Conservation (phyloP, 805 yeast genomes). For the Komagataella kurtzmanii region DNA sequence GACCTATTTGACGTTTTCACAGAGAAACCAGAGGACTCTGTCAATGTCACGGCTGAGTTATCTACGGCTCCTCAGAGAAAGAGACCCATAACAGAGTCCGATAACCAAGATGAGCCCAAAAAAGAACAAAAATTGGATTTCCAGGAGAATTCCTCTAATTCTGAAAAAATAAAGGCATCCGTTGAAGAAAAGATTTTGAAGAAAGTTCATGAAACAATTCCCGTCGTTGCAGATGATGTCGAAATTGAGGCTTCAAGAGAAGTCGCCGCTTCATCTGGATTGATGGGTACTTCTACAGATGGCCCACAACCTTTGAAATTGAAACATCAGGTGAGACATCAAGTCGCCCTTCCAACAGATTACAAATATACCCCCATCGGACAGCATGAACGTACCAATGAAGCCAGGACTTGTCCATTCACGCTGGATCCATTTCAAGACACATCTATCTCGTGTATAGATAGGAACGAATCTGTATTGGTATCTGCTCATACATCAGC, state of each 20-base stretch:
- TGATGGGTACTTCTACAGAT: slow-evolving; percentile 27
- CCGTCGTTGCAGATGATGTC: slow-evolving; percentile 75
- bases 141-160: slow-evolving; percentile 15
- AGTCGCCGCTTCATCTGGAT: slow-evolving; percentile 70
- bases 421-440: slow-evolving; percentile 95
- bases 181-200: slow-evolving; percentile 21
- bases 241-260: slow-evolving; percentile 86
- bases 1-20: slow-evolving; percentile 53
- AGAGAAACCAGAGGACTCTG: slow-evolving; percentile 22
- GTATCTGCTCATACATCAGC: slow-evolving; percentile 98
- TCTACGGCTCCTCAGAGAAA: slow-evolving; percentile 5
- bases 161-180: slow-evolving; percentile 5
- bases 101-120: slow-evolving; percentile 13
- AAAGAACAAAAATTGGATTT: slow-evolving; percentile 16
- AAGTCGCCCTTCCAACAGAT: slow-evolving; percentile 90
- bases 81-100: slow-evolving; percentile 5
- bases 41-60: slow-evolving; percentile 2
- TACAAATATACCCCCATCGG: slow-evolving; percentile 82
- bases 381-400: slow-evolving; percentile 62
- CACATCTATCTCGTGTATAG: slow-evolving; percentile 91
- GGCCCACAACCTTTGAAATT: slow-evolving; percentile 36
- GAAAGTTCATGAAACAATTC: slow-evolving; percentile 19
- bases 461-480: slow-evolving; percentile 83
- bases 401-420: slow-evolving; percentile 89
- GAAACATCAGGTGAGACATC: slow-evolving; percentile 92